A percentile compares a stretch with the other conserved stretches of the same genome.
phyloP scores from a whole-genome alignment of 148 eudicot species.

The Rhododendron ovatum region DNA sequence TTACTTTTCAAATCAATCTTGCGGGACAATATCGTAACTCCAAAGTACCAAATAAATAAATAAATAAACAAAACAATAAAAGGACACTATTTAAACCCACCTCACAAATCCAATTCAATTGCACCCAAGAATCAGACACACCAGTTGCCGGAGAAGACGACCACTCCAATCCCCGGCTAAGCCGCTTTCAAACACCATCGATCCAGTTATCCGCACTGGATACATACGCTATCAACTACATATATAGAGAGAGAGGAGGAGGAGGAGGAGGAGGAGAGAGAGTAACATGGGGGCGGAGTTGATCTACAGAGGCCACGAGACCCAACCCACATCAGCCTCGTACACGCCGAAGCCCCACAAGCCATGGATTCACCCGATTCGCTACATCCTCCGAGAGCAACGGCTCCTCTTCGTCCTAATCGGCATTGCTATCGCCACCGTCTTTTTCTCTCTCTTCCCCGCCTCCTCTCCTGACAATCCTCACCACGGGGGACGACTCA shows the following conservation, averaged over 20 bases:
- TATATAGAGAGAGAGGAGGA: neutral
- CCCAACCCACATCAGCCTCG: conserved; percentile 27
- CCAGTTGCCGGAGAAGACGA: neutral
- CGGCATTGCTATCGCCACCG: conserved; percentile 66
- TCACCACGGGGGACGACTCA: neutral
- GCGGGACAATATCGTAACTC: neutral
- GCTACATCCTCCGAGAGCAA: conserved; percentile 74
- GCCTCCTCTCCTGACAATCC: conserved; percentile 10
- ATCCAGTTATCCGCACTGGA: neutral
- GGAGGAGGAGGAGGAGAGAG: neutral
- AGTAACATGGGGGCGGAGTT: conserved; percentile 54
- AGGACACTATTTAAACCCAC: neutral
- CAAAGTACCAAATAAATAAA: no score
- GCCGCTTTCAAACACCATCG: neutral
- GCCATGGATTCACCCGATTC: conserved; percentile 61
- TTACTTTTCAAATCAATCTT: neutral
- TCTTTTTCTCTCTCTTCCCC: conserved; percentile 54
- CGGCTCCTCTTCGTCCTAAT: conserved; percentile 66
- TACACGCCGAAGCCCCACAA: conserved; percentile 74
- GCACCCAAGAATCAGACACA: neutral
- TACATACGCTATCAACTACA: neutral
- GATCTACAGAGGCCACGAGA: conserved; percentile 62
- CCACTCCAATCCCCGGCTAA: neutral
- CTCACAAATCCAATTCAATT: no score
- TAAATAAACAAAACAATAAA: no score